A percentile compares a stretch with the other conserved stretches of the same genome.
Conservation (phyloP, 2,329 filamentous ascomycete genomes). For the Sporothrix pallida region DNA sequence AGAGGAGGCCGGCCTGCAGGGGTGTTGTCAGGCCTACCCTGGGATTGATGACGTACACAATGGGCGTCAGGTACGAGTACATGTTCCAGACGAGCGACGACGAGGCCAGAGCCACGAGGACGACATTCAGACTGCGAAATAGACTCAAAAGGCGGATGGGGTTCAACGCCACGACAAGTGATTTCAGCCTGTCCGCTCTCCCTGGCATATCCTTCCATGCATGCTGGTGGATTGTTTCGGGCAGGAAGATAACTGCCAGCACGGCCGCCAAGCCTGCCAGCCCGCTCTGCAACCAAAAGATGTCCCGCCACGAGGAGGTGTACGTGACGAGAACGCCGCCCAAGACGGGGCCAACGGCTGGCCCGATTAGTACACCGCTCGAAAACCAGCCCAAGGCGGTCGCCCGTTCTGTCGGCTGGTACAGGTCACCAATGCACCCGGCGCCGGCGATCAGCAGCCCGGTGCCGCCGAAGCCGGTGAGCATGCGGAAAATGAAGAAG, state of each 20-base stretch:
- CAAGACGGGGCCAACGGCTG: constrained; percentile 64
- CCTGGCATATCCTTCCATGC: constrained; percentile 16
- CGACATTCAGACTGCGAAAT: constrained; percentile 67
- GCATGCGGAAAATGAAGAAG: constrained; percentile 71
- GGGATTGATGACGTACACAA: constrained; percentile 72
- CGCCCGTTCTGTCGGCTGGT: constrained; percentile 58
- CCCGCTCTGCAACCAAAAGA: constrained; percentile 72
- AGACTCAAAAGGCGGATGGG: constrained; percentile 62
- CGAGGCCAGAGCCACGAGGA: constrained; percentile 60
- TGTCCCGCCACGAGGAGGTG: constrained; percentile 59
- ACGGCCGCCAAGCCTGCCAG: constrained; percentile 61
- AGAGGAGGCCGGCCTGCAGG: constrained; percentile 69
- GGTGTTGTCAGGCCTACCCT: constrained; percentile 67
- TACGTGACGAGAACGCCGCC: constrained; percentile 54
- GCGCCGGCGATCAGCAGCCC: constrained; percentile 70
- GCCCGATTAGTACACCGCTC: constrained; percentile 68
- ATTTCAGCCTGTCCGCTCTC: constrained; percentile 50
- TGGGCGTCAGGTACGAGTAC: constrained; percentile 60
- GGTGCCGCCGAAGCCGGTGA: constrained; percentile 73
- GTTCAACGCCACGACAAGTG: constrained; percentile 61
- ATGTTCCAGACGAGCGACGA: constrained; percentile 16
- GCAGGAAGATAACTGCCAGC: constrained; percentile 65
- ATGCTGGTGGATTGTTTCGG: constrained; percentile 65
- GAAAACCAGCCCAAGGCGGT: constrained; percentile 71
- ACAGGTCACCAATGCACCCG: constrained; percentile 60